These are phyloP conservation scores for Saccharomyces pastorianus DNA, from an alignment of 1,139 yeast species.

Conservation along the genomic window DNA sequence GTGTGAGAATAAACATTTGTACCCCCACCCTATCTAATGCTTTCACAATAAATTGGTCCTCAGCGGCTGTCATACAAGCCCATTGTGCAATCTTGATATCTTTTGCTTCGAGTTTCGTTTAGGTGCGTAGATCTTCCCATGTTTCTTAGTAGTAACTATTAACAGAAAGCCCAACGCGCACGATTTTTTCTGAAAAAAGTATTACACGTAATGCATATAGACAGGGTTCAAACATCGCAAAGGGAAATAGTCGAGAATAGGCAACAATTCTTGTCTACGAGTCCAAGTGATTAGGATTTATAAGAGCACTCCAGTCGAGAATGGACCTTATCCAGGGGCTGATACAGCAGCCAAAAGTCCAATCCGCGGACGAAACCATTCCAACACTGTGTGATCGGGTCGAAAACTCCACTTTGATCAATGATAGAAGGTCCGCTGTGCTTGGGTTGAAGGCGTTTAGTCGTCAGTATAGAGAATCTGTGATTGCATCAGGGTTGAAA, in stretches of 20 bases:
- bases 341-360: conserved; percentile 47
- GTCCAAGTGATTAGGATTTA: neutral
- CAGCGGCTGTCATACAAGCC: too few species aligned
- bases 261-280: neutral
- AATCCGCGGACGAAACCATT: conserved; percentile 75
- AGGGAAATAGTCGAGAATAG: neutral
- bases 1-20: too few species aligned
- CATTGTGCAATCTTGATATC: neutral
- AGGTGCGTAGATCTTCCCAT: neutral
- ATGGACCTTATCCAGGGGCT: conserved; percentile 46
- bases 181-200: neutral
- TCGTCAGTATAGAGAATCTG: conserved; percentile 81
- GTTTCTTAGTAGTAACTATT: neutral
- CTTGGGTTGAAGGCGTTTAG: conserved; percentile 84
- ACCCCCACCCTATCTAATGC: too few species aligned
- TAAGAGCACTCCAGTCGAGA: neutral
- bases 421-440: conserved; percentile 88
- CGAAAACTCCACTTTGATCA: conserved; percentile 69
- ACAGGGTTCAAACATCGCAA: neutral
- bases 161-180: neutral
- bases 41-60: too few species aligned
- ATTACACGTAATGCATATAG: neutral
- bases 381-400: conserved; percentile 83
- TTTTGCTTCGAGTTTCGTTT: neutral
- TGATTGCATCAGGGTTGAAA: conserved; percentile 79